Evolutionary conservation across 129 eudicot genomes (phyloP), one percentile per base, ranked within the genome.

Genomic region (Helichrysum umbraculigerum): DNA sequence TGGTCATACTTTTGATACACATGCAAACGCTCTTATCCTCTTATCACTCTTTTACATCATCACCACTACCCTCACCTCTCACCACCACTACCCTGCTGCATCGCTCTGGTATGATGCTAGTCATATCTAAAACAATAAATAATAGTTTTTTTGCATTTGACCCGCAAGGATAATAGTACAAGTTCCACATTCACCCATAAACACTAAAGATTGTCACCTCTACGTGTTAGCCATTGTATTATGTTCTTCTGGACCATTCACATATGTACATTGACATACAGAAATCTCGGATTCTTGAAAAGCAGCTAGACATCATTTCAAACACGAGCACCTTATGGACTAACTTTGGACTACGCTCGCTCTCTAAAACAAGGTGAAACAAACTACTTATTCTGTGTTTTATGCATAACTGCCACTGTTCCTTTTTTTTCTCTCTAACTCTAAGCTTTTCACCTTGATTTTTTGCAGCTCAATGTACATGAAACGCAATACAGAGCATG

Each of bases 401-500:
- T 70, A 9, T 14, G 20, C 73, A 37, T 39, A 64, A 22, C 30
- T 17, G 54, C 35, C 44, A 50, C 17, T 50, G 6, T 0, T 41
- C 68, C 42, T 69, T 58, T 25, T 25, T 25, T 25, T 25, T 25
- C n/a, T n/a, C n/a, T 25, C 0, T 25, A 25, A 25, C 28, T 25
- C 28, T 5, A 29, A 44, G 29, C 7, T 33, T 76, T 59, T 71
- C 69, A 21, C 64, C 33, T 42, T 58, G 28, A 28, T 51, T 2
- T 85, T 60, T 57, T 50, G 51, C 83, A 94, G 99, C 79, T 87
- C 99, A 61, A 63, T 94, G 78, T 94, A 91, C 89, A 89, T 94
- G 97, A 86, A 84, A 83, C 91, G 87, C 57, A 94, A 94, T 79
- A 94, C 99, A 1, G 97, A 94, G 85, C 94, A 94, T 76, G 99